Percentiles rank a stretch among this genome's conserved stretches.
Conservation (phyloP, 2,329 filamentous ascomycete species). For the Penicillium sp. region DNA sequence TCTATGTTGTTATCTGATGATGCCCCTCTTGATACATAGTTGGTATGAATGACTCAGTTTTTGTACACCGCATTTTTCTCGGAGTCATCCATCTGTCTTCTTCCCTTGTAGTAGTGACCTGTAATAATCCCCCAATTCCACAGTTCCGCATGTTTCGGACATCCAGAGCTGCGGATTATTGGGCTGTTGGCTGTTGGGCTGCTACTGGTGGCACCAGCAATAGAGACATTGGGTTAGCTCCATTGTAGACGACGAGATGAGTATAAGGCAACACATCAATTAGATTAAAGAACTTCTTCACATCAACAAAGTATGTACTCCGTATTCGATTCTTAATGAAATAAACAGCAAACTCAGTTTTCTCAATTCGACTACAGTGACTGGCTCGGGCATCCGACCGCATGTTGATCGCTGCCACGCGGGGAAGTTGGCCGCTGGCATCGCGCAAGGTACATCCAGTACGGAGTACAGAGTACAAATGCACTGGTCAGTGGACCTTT, state of each 20-base stretch:
- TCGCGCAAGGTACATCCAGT: not conserved
- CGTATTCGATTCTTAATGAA: not conserved
- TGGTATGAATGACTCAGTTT: constrained; percentile 7
- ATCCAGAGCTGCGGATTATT: not conserved
- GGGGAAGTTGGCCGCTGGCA: constrained; percentile 16
- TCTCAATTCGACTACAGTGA: not conserved
- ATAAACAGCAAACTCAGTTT: not conserved
- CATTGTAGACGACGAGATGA: not conserved
- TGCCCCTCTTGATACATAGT: constrained; percentile 7
- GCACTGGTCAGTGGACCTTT: constrained; percentile 19
- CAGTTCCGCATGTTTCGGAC: not conserved
- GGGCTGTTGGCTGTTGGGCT: constrained; percentile 16
- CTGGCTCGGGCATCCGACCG: constrained; percentile 12
- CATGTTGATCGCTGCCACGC: constrained; percentile 25
- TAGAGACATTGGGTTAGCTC: not conserved
- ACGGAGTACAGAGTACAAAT: constrained; percentile 8
- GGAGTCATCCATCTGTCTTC: not conserved
- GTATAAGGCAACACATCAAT: not conserved
- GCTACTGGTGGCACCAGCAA: constrained; percentile 10
- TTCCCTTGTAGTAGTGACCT: not conserved
- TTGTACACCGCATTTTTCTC: constrained; percentile 7
- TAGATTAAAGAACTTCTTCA: not conserved
- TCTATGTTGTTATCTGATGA: constrained; percentile 5
- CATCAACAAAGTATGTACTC: too few species aligned
- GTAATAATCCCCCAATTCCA: constrained; percentile 1